These are phyloP conservation scores for Pythium guiyangense DNA, from an alignment of 352 stramenopile genomes.

Conservation along the genomic window DNA sequence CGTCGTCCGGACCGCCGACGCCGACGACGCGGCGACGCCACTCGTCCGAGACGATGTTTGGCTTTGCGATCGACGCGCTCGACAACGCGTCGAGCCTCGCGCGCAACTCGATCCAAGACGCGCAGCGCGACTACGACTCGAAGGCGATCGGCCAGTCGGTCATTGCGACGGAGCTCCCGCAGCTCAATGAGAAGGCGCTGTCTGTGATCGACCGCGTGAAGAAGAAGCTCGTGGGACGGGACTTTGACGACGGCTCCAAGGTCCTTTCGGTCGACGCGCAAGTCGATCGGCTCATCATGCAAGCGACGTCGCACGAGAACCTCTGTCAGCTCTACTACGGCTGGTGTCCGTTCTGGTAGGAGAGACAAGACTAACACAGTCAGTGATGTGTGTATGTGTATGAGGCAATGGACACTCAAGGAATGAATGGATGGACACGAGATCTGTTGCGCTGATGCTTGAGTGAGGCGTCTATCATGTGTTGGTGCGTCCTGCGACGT, in stretches of 20 bases:
- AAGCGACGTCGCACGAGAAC: constrained; percentile 99
- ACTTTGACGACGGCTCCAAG: constrained; percentile 92
- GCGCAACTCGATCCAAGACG: constrained; percentile 63
- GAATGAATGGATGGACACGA: too few species aligned
- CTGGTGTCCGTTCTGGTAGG: constrained; percentile 93
- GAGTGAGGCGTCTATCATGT: too few species aligned
- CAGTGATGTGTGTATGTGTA: too few species aligned
- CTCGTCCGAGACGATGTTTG: constrained; percentile 64
- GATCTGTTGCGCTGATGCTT: too few species aligned
- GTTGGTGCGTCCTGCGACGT: too few species aligned
- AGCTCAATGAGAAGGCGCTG: constrained; percentile 89
- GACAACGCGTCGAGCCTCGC: constrained; percentile 42
- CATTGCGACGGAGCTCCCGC: constrained; percentile 55
- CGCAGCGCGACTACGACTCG: constrained; percentile 46
- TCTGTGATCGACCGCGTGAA: constrained; percentile 98
- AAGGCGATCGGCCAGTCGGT: constrained; percentile 54
- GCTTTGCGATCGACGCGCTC: constrained; percentile 57
- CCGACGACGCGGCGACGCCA: constrained; percentile 45
- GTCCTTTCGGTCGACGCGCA: constrained; percentile 88
- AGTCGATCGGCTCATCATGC: constrained; percentile 97
- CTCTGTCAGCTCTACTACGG: constrained; percentile 99
- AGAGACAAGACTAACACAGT: too few species aligned
- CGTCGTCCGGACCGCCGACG: constrained; percentile 24
- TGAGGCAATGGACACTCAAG: too few species aligned
- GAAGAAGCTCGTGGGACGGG: constrained; percentile 98